A percentile compares a stretch with the other conserved stretches of the same genome.
Evolutionary conservation across 2,329 filamentous ascomycete species (phyloP).

Genomic region (Geoglossum cookeanum): DNA sequence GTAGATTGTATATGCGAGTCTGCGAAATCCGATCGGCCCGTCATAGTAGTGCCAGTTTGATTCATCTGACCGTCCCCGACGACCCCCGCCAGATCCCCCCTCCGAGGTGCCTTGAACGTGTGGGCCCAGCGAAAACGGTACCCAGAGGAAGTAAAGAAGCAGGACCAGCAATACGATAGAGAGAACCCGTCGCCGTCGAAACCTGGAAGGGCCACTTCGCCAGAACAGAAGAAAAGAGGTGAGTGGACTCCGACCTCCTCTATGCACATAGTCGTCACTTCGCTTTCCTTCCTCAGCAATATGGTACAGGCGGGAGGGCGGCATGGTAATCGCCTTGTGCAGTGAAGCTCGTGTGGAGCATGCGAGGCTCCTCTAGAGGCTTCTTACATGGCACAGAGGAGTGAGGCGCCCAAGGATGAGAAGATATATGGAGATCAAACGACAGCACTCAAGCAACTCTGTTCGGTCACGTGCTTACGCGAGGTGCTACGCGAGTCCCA

Average conservation of each 20-base stretch:
- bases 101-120: background rate
- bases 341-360: background rate
- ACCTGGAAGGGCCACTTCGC: background rate
- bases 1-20: slow-evolving; percentile 44
- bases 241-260: background rate
- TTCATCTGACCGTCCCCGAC: slow-evolving; percentile 4
- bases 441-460: too few species aligned
- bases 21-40: slow-evolving; percentile 49
- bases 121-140: background rate
- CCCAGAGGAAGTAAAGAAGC: background rate
- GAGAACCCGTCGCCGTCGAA: slow-evolving; percentile 1
- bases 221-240: background rate
- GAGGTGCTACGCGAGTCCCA: background rate
- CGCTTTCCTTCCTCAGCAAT: background rate
- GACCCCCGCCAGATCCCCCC: background rate
- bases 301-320: background rate
- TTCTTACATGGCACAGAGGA: background rate
- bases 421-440: background rate
- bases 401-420: background rate
- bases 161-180: background rate
- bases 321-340: background rate
- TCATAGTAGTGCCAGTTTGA: slow-evolving; percentile 34
- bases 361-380: background rate
- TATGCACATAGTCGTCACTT: background rate
- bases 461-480: background rate